These are phyloP conservation scores for Fusarium algeriense DNA, from an alignment of 2,329 filamentous ascomycete genomes.

Conservation along the genomic window DNA sequence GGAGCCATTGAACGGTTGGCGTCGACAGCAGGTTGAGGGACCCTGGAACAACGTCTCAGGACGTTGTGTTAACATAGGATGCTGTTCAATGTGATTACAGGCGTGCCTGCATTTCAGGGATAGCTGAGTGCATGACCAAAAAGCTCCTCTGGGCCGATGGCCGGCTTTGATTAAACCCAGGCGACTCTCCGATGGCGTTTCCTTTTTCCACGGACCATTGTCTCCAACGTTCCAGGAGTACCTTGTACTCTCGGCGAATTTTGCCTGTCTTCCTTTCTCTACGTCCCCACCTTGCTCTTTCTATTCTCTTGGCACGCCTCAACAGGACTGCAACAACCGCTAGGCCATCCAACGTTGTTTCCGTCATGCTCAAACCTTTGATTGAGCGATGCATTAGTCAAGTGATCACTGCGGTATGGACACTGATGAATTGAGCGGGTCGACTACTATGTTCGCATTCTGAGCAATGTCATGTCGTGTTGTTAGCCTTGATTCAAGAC, in stretches of 20 bases:
- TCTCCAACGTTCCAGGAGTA: slow-evolving; percentile 24
- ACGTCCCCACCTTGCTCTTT: slow-evolving; percentile 28
- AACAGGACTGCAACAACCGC: slow-evolving; percentile 17
- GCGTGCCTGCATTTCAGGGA: slow-evolving; percentile 34
- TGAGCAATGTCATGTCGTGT: slow-evolving; percentile 20
- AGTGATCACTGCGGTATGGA: background rate
- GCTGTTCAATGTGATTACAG: slow-evolving; percentile 13
- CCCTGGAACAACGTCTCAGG: slow-evolving; percentile 28
- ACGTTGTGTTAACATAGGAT: slow-evolving; percentile 7
- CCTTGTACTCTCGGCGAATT: slow-evolving; percentile 38
- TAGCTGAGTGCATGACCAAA: slow-evolving; percentile 15
- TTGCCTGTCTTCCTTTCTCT: slow-evolving; percentile 18
- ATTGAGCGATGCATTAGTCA: slow-evolving; percentile 1
- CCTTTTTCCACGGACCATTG: slow-evolving; percentile 30
- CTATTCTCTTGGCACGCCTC: slow-evolving; percentile 27
- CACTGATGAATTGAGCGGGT: slow-evolving; percentile 5
- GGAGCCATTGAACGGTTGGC: slow-evolving; percentile 47
- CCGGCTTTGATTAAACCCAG: slow-evolving; percentile 26
- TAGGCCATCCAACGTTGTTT: slow-evolving; percentile 6
- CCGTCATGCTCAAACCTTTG: background rate
- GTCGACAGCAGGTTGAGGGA: slow-evolving; percentile 38
- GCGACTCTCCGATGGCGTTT: slow-evolving; percentile 27
- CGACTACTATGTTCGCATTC: slow-evolving; percentile 7
- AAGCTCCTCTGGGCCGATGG: slow-evolving; percentile 19
- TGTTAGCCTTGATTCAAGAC: slow-evolving; percentile 18